These are phyloP conservation scores for Santalum album DNA, from an alignment of 164 flowering plant species.

Conservation along the genomic window DNA sequence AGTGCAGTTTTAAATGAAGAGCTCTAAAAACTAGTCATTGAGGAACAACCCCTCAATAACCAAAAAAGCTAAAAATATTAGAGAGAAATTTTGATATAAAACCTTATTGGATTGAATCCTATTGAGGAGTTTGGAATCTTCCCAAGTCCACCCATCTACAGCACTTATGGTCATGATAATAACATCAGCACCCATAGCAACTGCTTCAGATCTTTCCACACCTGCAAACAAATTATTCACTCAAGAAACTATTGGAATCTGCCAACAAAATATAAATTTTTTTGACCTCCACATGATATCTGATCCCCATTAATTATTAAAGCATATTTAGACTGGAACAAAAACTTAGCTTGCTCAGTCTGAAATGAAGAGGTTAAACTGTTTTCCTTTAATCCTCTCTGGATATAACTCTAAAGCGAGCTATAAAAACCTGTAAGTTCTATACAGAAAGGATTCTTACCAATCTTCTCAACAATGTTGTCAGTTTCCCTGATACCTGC, in stretches of 20 bases:
- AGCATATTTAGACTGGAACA: no score
- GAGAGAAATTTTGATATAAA: not conserved
- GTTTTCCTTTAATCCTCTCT: not conserved
- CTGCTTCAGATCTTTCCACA: conserved; percentile 92
- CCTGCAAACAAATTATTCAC: conserved; percentile 34
- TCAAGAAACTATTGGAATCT: not conserved
- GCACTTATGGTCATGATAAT: conserved; percentile 84
- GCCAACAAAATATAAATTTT: no score
- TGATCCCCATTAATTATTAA: no score
- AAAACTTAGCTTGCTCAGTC: no score
- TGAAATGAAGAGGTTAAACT: no score
- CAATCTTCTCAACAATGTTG: conserved; percentile 87
- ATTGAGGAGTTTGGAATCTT: conserved; percentile 60
- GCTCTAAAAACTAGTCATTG: no score
- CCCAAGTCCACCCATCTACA: conserved; percentile 84
- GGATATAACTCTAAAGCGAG: not conserved
- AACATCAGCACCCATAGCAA: conserved; percentile 84
- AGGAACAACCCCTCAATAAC: no score
- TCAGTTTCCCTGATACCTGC: conserved; percentile 94
- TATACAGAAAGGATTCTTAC: conserved; percentile 26
- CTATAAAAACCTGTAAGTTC: not conserved
- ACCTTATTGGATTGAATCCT: conserved; percentile 65
- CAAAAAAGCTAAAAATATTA: not conserved
- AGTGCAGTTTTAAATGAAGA: no score
- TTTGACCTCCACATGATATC: no score